phyloP scores from a whole-genome alignment of 1,139 yeast species.

The Blastobotrys persicus region DNA sequence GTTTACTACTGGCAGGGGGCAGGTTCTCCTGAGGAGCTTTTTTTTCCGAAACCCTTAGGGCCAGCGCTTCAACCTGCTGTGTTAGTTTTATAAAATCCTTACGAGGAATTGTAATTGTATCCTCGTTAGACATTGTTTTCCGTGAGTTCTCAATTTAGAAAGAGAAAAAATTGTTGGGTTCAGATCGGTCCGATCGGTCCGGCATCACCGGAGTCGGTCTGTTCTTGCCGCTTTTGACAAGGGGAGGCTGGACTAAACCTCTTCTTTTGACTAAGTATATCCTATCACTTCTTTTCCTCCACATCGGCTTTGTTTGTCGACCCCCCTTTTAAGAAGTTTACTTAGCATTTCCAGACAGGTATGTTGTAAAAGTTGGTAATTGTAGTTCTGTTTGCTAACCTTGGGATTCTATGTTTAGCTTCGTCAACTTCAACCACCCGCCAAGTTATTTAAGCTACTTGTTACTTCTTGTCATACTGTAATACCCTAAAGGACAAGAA shows the following conservation, averaged over 20 bases:
- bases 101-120: background rate
- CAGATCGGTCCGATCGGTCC: background rate
- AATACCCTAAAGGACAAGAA: background rate
- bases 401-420: background rate
- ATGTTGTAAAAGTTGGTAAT: background rate
- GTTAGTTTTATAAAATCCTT: constrained; percentile 6
- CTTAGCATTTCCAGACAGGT: background rate
- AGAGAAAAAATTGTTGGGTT: background rate
- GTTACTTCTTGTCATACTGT: background rate
- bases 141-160: background rate
- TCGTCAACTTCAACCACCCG: background rate
- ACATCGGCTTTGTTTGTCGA: background rate
- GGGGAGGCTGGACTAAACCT: background rate
- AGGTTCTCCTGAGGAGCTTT: background rate
- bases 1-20: background rate
- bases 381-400: background rate
- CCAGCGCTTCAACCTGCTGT: constrained; percentile 10
- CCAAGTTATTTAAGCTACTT: background rate
- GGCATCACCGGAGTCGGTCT: background rate
- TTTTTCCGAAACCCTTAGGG: background rate
- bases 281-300: background rate
- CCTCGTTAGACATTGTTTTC: background rate
- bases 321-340: background rate
- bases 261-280: background rate
- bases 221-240: background rate